Conservation (phyloP, 768 basidiomycete species). For the Lactarius indigo region DNA sequence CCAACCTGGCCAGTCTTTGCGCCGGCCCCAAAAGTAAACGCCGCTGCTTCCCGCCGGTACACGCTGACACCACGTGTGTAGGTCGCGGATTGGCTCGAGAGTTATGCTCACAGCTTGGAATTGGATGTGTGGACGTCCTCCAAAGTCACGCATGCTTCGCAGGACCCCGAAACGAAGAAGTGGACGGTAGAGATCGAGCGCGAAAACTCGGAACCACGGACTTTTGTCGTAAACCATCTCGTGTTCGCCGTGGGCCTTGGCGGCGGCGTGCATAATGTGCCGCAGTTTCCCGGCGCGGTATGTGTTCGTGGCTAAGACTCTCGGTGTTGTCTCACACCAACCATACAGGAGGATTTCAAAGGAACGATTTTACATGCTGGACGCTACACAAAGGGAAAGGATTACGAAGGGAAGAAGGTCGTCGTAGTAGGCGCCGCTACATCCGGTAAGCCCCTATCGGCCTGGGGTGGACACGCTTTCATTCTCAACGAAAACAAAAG, state of each 20-base stretch:
- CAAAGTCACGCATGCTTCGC: constrained; percentile 20
- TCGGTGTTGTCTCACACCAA: not conserved
- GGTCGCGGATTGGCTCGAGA: constrained; percentile 67
- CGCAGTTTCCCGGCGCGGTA: constrained; percentile 26
- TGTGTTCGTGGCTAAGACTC: not conserved
- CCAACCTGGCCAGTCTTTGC: constrained; percentile 33
- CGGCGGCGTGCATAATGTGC: constrained; percentile 34
- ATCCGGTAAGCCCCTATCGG: constrained; percentile 17
- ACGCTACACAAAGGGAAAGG: constrained; percentile 31
- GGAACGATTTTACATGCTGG: constrained; percentile 35
- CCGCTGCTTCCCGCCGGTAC: not conserved
- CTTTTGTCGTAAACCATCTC: constrained; percentile 30
- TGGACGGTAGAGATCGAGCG: constrained; percentile 25
- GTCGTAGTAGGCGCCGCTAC: constrained; percentile 39
- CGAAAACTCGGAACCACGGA: constrained; percentile 11
- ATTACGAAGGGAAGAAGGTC: constrained; percentile 39
- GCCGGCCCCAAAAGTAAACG: constrained; percentile 32
- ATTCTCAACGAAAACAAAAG: constrained; percentile 3
- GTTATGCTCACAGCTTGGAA: constrained; percentile 56
- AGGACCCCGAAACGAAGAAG: constrained; percentile 24
- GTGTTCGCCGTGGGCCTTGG: constrained; percentile 35
- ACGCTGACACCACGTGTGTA: constrained; percentile 28
- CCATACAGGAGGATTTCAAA: constrained; percentile 33
- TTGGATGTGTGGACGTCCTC: constrained; percentile 60
- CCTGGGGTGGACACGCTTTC: not conserved